Percentiles rank a stretch among this genome's conserved stretches.
phyloP scores from a whole-genome alignment of 106 monocot species.

The Apostasia ramifera region DNA sequence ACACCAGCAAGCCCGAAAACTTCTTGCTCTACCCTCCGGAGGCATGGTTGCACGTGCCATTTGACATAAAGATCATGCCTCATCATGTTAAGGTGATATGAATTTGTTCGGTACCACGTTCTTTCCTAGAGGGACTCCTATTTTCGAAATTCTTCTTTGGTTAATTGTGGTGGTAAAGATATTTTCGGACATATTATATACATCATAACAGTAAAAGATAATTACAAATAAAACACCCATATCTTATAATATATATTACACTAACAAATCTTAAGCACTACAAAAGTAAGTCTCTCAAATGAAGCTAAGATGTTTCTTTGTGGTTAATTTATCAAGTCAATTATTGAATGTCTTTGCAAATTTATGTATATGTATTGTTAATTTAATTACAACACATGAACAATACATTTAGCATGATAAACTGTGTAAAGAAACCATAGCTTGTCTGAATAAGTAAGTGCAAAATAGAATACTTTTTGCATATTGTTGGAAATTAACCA shows the following conservation, averaged over 20 bases:
- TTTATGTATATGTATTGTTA: no score
- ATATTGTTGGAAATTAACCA: no score
- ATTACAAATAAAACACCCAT: background rate
- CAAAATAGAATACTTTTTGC: no score
- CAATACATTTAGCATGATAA: no score
- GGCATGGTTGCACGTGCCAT: conserved; percentile 93
- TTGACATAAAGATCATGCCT: conserved; percentile 95
- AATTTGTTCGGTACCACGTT: background rate
- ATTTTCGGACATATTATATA: background rate
- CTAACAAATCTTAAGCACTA: no score
- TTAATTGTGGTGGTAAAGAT: background rate
- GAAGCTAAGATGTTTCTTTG: background rate
- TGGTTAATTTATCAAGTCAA: background rate
- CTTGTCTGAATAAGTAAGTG: no score
- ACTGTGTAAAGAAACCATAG: no score
- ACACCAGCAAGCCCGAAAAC: conserved; percentile 93
- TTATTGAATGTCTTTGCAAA: no score
- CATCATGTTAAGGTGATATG: conserved; percentile 86
- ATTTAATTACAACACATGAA: no score
- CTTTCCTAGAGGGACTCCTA: background rate
- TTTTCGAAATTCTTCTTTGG: background rate
- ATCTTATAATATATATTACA: background rate
- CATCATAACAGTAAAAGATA: background rate
- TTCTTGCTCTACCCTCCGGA: conserved; percentile 59
- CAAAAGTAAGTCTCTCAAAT: background rate